A percentile compares a stretch with the other conserved stretches of the same genome.
These are phyloP conservation scores for Fusarium sp. DNA, from an alignment of 2,329 filamentous ascomycete species.

Conservation along the genomic window DNA sequence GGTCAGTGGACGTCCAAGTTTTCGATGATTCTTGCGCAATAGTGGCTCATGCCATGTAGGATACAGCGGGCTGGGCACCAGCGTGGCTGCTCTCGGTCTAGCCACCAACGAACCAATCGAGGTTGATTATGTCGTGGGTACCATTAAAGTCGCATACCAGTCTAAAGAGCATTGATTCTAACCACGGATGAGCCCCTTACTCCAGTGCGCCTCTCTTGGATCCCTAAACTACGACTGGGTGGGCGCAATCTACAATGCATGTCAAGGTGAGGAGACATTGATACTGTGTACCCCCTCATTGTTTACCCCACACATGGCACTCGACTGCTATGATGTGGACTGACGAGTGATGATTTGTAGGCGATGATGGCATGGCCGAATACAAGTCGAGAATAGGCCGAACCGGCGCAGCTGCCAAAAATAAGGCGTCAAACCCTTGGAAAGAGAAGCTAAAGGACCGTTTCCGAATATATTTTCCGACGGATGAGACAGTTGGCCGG, in stretches of 20 bases:
- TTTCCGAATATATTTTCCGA: slow-evolving; percentile 86
- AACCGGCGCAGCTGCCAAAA: slow-evolving; percentile 42
- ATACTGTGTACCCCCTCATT: slow-evolving; percentile 31
- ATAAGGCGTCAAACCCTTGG: slow-evolving; percentile 38
- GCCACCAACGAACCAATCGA: slow-evolving; percentile 66
- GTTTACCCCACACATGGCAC: slow-evolving; percentile 29
- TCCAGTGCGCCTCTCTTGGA: slow-evolving; percentile 83
- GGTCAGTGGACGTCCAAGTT: slow-evolving; percentile 46
- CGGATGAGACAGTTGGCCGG: slow-evolving; percentile 72
- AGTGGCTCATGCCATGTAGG: slow-evolving; percentile 61
- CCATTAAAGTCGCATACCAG: slow-evolving; percentile 30
- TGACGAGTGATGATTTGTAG: slow-evolving; percentile 38
- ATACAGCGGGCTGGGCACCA: slow-evolving; percentile 77
- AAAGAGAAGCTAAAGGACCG: slow-evolving; percentile 56
- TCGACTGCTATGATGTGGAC: slow-evolving; percentile 27
- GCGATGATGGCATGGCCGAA: slow-evolving; percentile 59
- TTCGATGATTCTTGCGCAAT: slow-evolving; percentile 23
- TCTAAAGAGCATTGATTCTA: slow-evolving; percentile 30
- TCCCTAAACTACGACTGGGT: slow-evolving; percentile 78
- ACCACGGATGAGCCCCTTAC: slow-evolving; percentile 22
- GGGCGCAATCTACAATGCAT: slow-evolving; percentile 64
- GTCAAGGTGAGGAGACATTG: slow-evolving; percentile 59
- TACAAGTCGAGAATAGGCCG: slow-evolving; percentile 56
- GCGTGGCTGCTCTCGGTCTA: slow-evolving; percentile 74
- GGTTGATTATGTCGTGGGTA: slow-evolving; percentile 78